Base-by-base conservation (phyloP, 1,284 basidiomycete genomes). In the Ceratobasidium sp. region DNA sequence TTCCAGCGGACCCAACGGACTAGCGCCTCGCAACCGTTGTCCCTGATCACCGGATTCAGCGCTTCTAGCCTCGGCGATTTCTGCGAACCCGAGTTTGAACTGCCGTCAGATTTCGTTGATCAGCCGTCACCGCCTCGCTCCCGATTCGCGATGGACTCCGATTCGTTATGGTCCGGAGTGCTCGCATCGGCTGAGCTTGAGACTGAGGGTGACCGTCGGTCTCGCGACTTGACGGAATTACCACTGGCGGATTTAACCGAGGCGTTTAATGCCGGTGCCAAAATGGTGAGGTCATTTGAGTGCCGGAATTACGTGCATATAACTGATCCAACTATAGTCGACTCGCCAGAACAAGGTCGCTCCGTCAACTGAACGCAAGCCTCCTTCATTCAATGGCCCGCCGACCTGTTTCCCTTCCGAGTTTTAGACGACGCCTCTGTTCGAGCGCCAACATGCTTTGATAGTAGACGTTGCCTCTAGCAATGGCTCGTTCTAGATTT, bases 201-300 rank as follows among this genome's bases (percentile, higher is more conserved):
- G 60, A 72, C 75, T 31, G 48, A 41, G 24, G 75, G 57, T 41
- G 75, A 76, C 54, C 64, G 73, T n/a, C 66, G 62, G 33, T 73
- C 75, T n/a, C 59, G 57, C 31, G 75, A 76, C 45, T 65, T 76
- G 24, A 76, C 75, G 11, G 63, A 75, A 44, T 65, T 74, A 15
- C 75, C 75, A 14, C 47, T 76, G 56, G 75, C 73, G 15, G 75
- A 76, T 50, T 60, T 76, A 24, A 73, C 59, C 29, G 73, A 67
- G 56, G 75, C 75, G 11, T 76, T 71, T 41, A 24, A 65, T n/a
- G 71, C 75, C 33, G 63, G 65, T 51, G 29, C 69, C 19, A 72
- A 72, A 72, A 72, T 60, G 69, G 69, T 72, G 41, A 24, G 44
- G 17, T 22, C 36, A 45, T 44, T 51, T 50, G 11, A 14, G 27